Evolutionary conservation across 2,329 filamentous ascomycete genomes (phyloP), one percentile per base, ranked within the genome.

Genomic region (Diplodia scrobiculata): DNA sequence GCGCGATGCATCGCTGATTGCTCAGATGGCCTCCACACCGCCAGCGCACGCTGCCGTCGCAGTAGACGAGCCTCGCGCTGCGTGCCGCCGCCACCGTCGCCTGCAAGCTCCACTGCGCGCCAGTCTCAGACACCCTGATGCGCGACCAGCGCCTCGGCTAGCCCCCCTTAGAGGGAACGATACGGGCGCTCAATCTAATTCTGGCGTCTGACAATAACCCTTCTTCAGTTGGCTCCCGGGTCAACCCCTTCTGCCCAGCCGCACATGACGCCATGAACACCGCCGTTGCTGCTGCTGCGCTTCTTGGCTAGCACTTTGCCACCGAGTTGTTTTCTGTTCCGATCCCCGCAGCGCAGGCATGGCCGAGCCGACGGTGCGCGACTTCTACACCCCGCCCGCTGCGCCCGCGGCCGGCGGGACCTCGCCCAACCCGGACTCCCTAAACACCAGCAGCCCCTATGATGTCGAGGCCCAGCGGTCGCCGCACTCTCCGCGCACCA

Each of bases 381-480:
- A 66, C 58, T 66, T 66, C 52, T 50, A 34, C 27, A 19, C 58
- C 58, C 41, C 58, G 58, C 58, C 58, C 27, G 58, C 58, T 13
- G 58, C 36, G 54, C 34, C 34, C 10, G 34, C 34, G 34, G 34
- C 6, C 3, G 41, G 41, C 41, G 65, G 27, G 13, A 25, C 27
- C 48, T 51, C 55, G 19, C 19, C 21, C 53, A 47, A 32, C 53
- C 41, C 38, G 36, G 11, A 45, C 54, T 25, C 54, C 54, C 54
- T 58, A 14, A 58, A 60, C 55, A 60, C 52, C 47, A 29, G 25
- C 50, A 62, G 38, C 55, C 55, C 55, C 55, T 53, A 47, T 53
- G 65, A 66, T 53, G 50, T 66, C 65, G 65, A 66, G 34, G 64
- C 64, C 21, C 64, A 66, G 36, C 17, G 45, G 25, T 38, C 63